Evolutionary conservation across 2,329 filamentous ascomycete genomes (phyloP), one percentile per base, ranked within the genome.

Genomic region (Hypoxylon sp.): DNA sequence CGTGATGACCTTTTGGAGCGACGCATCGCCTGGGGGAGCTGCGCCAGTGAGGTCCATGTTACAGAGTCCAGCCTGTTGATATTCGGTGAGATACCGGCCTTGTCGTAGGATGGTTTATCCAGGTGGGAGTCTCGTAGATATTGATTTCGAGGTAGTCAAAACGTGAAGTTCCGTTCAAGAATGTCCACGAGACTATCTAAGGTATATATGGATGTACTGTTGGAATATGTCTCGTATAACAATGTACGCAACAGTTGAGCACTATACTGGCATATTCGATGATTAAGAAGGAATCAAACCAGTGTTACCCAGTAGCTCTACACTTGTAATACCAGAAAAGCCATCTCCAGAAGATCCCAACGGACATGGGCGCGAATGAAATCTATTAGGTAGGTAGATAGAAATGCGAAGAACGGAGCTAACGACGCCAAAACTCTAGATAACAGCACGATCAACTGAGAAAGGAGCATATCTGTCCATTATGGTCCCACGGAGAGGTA

Each of bases 1-100:
- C 1, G 72, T 75, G 67, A 80, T 80, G 57, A 72, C 70, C 21
- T 69, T 62, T 30, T 73, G 52, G n/a, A 75, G 71, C 51, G 62
- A 65, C n/a, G 6, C 38, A 19, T 68, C 36, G 48, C 43, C 34
- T 36, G 46, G 14, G 3, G 19, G 23, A 13, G 25, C 14, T 10
- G 52, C 23, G 13, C 28, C 30, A 3, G 9, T 13, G 14, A n/a
- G 25, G 49, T 34, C 46, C 63, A 69, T 69, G 25, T 1, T 55
- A 19, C 38, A 21, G 3, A 25, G 25, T 59, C 17, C 36, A 30
- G 46, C 13, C 28, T 19, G 5, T 32, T 38, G 28, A 45, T 57
- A 23, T 48, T 48, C 10, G 28, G 25, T 21, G 19, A 17, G 30
- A 17, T 6, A 14, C 17, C n/a, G 7, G 17, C 14, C 9, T 21